phyloP scores from a whole-genome alignment of 2,329 filamentous ascomycete genomes.

The Verticillium zaregamsianum region DNA sequence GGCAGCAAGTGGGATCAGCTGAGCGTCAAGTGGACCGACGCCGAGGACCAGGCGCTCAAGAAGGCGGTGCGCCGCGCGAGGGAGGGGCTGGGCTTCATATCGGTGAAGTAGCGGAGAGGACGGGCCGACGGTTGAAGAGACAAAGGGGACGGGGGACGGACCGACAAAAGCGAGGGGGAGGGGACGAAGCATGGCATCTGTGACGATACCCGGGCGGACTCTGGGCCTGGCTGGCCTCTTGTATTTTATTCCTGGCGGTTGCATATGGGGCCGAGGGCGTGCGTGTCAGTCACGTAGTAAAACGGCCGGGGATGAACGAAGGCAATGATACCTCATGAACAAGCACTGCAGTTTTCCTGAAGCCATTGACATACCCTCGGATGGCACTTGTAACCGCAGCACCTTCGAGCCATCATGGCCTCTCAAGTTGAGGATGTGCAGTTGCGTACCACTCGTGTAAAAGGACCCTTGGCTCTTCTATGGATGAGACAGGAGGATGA shows the following conservation, averaged over 20 bases:
- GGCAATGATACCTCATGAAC: neutral
- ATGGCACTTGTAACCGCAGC: too few relatives aligned
- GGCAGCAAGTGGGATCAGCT: conserved; percentile 64
- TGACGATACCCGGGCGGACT: neutral
- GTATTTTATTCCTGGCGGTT: neutral
- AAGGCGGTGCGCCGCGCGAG: conserved; percentile 53
- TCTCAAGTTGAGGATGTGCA: too few relatives aligned
- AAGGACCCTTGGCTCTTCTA: too few relatives aligned
- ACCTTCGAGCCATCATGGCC: too few relatives aligned
- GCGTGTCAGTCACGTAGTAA: neutral
- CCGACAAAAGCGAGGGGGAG: too few relatives aligned
- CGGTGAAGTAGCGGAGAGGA: conserved; percentile 53
- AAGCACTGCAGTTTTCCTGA: too few relatives aligned
- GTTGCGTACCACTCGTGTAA: too few relatives aligned
- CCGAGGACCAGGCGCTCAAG: conserved; percentile 59
- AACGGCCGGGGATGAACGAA: neutral
- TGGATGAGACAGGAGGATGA: too few relatives aligned
- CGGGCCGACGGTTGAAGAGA: too few relatives aligned
- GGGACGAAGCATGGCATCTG: neutral
- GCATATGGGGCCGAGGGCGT: neutral
- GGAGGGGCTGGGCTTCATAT: conserved; percentile 60
- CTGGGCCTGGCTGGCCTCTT: neutral
- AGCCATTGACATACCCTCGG: too few relatives aligned
- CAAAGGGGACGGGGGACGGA: too few relatives aligned
- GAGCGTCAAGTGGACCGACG: conserved; percentile 64